A percentile compares a stretch with the other conserved stretches of the same genome.
Evolutionary conservation across 1,284 basidiomycete species (phyloP).

Genomic region (Puccinia hordei): DNA sequence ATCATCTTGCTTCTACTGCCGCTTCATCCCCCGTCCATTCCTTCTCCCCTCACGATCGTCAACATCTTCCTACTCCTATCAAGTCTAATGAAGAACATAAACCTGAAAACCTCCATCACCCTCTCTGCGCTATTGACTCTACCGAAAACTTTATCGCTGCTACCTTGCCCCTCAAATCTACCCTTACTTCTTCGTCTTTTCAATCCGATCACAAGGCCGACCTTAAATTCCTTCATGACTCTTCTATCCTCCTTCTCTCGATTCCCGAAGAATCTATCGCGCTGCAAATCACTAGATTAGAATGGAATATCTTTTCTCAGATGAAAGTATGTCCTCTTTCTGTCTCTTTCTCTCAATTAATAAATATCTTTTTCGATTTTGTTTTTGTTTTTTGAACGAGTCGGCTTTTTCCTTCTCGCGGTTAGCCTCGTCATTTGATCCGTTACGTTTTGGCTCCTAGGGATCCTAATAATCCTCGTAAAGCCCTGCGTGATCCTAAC

Average conservation of each 20-base stretch:
- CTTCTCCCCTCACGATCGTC: conserved; percentile 1
- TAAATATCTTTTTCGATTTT: too few relatives aligned
- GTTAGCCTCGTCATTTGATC: conserved; percentile 57
- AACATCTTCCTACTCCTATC: not conserved
- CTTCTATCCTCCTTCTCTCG: conserved; percentile 10
- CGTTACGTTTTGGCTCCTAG: conserved; percentile 56
- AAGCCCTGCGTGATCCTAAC: conserved; percentile 53
- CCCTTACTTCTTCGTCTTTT: conserved; percentile 17
- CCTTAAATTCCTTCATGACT: conserved; percentile 13
- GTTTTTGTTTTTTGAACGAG: too few relatives aligned
- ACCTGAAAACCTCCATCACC: not conserved
- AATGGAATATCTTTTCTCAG: conserved; percentile 55
- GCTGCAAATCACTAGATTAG: conserved; percentile 56
- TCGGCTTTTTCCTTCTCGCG: not conserved
- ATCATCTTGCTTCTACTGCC: conserved; percentile 12
- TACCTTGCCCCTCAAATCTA: conserved; percentile 8
- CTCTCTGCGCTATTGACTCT: not conserved
- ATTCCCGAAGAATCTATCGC: conserved; percentile 54
- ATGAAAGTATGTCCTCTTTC: conserved; percentile 24
- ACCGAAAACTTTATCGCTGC: conserved; percentile 19
- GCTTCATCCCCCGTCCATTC: conserved; percentile 29
- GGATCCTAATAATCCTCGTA: conserved; percentile 54
- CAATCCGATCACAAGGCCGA: conserved; percentile 22
- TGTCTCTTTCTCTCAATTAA: too few relatives aligned
- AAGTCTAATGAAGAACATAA: not conserved